Conservation (phyloP, 2,329 filamentous ascomycete genomes). For the Hyphodiscus sp. region DNA sequence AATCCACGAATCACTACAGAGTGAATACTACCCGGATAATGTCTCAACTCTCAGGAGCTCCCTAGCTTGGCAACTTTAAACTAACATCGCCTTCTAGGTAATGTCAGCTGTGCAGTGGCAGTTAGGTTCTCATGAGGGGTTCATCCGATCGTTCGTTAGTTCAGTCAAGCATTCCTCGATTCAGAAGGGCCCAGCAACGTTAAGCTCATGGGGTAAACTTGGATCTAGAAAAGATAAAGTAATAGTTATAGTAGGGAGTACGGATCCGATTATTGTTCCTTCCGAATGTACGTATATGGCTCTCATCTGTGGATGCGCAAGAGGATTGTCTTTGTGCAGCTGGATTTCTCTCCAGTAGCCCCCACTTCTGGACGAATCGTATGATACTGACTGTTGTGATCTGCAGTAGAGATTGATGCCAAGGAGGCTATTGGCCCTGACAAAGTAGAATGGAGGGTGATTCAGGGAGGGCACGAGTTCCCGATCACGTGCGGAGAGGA, state of each 20-base stretch:
- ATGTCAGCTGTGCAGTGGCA: conserved; percentile 46
- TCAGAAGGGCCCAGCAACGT: conserved; percentile 44
- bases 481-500: conserved; percentile 48
- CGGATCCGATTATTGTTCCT: conserved; percentile 42
- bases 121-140: conserved; percentile 48
- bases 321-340: too few species aligned
- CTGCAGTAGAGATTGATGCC: conserved; percentile 18
- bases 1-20: too few species aligned
- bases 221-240: conserved; percentile 43
- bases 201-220: conserved; percentile 45
- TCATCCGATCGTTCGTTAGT: conserved; percentile 54
- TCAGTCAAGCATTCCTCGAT: conserved; percentile 49
- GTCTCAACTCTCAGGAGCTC: too few species aligned
- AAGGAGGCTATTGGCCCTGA: conserved; percentile 26
- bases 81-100: too few species aligned
- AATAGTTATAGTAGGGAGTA: conserved; percentile 41
- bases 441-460: conserved; percentile 43
- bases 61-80: too few species aligned
- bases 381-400: background rate
- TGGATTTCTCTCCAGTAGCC: background rate
- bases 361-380: background rate
- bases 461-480: conserved; percentile 55
- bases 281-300: background rate
- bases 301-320: background rate
- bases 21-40: too few species aligned